Evolutionary conservation across 2,329 filamentous ascomycete species (phyloP).

Genomic region (Pseudocercospora pini-densiflorae): DNA sequence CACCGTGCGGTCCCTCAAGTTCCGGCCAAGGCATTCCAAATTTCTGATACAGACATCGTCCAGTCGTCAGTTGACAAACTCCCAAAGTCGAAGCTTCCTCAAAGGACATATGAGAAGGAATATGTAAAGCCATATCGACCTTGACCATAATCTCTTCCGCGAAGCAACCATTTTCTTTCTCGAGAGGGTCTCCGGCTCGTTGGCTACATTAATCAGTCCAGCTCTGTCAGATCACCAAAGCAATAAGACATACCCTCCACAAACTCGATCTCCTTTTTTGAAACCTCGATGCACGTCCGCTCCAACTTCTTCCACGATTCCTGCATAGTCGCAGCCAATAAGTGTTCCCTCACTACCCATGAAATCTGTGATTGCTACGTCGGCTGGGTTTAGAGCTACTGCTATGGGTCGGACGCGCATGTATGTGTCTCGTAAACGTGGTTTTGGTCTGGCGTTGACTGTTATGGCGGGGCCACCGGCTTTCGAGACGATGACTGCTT

Average conservation of each 20-base stretch:
- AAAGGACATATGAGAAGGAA: conserved; percentile 28
- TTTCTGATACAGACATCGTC: conserved; percentile 24
- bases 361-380: conserved; percentile 38
- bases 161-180: conserved; percentile 26
- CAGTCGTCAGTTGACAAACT: conserved; percentile 26
- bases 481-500: neutral
- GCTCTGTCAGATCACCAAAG: too few species aligned
- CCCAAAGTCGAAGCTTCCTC: conserved; percentile 29
- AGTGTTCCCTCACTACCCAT: neutral
- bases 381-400: conserved; percentile 44
- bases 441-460: neutral
- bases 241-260: conserved; percentile 15
- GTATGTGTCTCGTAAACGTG: conserved; percentile 2
- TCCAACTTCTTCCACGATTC: conserved; percentile 35
- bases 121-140: conserved; percentile 17
- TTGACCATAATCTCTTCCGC: conserved; percentile 13
- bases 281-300: conserved; percentile 31
- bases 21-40: conserved; percentile 9
- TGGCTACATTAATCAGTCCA: neutral
- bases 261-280: conserved; percentile 34
- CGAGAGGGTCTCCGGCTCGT: conserved; percentile 25
- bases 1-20: neutral
- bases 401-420: conserved; percentile 24
- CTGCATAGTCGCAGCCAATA: conserved; percentile 30
- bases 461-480: neutral